Evolutionary conservation across 495 filamentous ascomycete species (phyloP).

Genomic region (Aspergillus funiculosus): DNA sequence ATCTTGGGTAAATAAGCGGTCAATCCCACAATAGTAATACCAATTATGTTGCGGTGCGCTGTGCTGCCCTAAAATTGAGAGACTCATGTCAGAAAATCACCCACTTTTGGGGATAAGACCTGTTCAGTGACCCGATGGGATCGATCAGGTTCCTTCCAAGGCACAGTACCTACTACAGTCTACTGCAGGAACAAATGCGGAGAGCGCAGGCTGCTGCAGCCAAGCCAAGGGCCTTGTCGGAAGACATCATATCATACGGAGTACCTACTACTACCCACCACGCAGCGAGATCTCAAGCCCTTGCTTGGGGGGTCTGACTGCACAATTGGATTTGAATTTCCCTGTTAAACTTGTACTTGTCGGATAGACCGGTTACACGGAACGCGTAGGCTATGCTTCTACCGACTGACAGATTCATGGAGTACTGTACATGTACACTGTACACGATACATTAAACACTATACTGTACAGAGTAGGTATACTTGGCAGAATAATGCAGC

Average conservation of each 20-base stretch:
- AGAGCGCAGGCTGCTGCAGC: conserved; percentile 21
- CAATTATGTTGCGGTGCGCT: too few species aligned
- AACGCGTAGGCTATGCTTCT: conserved; percentile 4
- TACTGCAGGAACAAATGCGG: conserved; percentile 44
- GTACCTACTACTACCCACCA: too few species aligned
- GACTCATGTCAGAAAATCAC: too few species aligned
- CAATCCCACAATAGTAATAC: too few species aligned
- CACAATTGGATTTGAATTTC: conserved; percentile 11
- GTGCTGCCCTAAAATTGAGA: too few species aligned
- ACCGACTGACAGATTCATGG: too few species aligned
- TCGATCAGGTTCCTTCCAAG: conserved; percentile 20
- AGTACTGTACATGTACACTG: too few species aligned
- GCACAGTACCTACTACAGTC: too few species aligned
- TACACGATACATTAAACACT: too few species aligned
- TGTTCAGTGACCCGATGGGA: conserved; percentile 21
- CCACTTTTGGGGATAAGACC: conserved; percentile 19
- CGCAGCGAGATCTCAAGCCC: conserved; percentile 9
- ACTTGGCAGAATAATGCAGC: conserved; percentile 10
- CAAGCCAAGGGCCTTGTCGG: conserved; percentile 9
- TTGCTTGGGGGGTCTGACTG: too few species aligned
- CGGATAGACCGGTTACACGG: conserved; percentile 7
- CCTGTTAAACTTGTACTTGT: too few species aligned
- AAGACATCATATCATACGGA: conserved; percentile 2
- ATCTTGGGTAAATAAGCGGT: too few species aligned
- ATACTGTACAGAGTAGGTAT: conserved; percentile 4